Evolutionary conservation across 208 protist genomes (phyloP).

Genomic region (Naegleria lovaniensis): DNA sequence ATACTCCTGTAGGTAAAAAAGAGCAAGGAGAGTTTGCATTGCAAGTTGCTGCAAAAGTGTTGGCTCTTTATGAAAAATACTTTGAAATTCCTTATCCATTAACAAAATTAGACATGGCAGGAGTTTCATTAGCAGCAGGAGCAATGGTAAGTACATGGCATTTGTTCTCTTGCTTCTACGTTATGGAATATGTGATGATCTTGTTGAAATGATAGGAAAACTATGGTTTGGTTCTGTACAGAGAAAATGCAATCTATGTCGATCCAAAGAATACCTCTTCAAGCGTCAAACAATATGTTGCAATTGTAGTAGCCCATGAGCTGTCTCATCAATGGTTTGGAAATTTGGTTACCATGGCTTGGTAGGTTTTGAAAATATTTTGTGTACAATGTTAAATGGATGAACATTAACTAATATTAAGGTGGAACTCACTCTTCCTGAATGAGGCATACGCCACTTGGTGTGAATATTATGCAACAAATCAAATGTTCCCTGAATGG

Average conservation of each 20-base stretch:
- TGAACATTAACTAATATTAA: not conserved
- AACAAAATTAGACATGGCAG: constrained; percentile 87
- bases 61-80: constrained; percentile 69
- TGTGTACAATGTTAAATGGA: too few species aligned
- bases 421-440: constrained; percentile 92
- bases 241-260: constrained; percentile 70
- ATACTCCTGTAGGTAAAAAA: constrained; percentile 57
- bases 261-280: constrained; percentile 41
- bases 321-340: constrained; percentile 95
- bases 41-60: constrained; percentile 54
- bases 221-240: constrained; percentile 86
- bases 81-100: constrained; percentile 77
- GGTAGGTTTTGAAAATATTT: constrained; percentile 42
- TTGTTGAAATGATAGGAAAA: constrained; percentile 49
- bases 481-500: constrained; percentile 72
- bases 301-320: constrained; percentile 80
- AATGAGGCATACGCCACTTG: constrained; percentile 92
- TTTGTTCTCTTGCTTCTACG: not conserved
- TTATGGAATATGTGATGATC: not conserved
- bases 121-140: constrained; percentile 83
- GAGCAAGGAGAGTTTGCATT: constrained; percentile 65
- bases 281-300: constrained; percentile 53
- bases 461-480: constrained; percentile 62
- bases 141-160: constrained; percentile 86
- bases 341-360: constrained; percentile 94